Evolutionary conservation across 208 protist species (phyloP).

Genomic region (Wallacemonas sp.): DNA sequence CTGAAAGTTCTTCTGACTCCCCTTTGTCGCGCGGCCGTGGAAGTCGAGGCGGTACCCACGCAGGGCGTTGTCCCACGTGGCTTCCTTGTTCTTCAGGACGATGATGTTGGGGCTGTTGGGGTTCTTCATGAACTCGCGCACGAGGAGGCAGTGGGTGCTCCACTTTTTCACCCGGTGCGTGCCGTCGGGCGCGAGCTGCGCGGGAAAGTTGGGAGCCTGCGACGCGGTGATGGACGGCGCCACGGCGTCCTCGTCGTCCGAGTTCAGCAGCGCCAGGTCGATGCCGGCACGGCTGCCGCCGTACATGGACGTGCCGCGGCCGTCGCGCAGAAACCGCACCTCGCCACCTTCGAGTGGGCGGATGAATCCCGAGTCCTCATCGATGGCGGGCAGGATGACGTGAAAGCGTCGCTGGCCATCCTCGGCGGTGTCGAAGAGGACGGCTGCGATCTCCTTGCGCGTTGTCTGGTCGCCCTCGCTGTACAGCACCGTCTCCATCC

Average conservation of each 20-base stretch:
- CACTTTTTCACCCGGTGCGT: slow-evolving; percentile 19
- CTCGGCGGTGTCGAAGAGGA: slow-evolving; percentile 26
- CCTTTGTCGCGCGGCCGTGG: slow-evolving; percentile 37
- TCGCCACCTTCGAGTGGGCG: slow-evolving; percentile 40
- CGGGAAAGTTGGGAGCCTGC: slow-evolving; percentile 17
- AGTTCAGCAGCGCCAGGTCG: slow-evolving; percentile 26
- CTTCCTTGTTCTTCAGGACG: slow-evolving; percentile 37
- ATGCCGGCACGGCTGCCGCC: slow-evolving; percentile 34
- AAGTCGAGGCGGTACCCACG: slow-evolving; percentile 47
- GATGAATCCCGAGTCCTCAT: slow-evolving; percentile 40
- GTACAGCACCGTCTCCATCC: slow-evolving; percentile 42
- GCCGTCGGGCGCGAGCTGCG: not conserved
- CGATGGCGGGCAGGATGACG: slow-evolving; percentile 49
- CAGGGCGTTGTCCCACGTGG: slow-evolving; percentile 41
- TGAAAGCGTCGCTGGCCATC: slow-evolving; percentile 35
- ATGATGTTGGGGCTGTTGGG: slow-evolving; percentile 32
- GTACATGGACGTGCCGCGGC: slow-evolving; percentile 26
- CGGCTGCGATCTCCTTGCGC: slow-evolving; percentile 38
- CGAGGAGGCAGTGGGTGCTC: slow-evolving; percentile 24
- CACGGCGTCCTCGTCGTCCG: slow-evolving; percentile 26
- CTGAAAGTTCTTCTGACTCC: slow-evolving; percentile 53
- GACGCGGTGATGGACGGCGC: slow-evolving; percentile 13
- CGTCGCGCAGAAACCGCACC: slow-evolving; percentile 40
- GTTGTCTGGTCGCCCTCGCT: slow-evolving; percentile 38
- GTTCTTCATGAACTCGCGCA: slow-evolving; percentile 24